These are phyloP conservation scores for Lachancea sp. DNA, from an alignment of 805 yeast species.

Conservation along the genomic window DNA sequence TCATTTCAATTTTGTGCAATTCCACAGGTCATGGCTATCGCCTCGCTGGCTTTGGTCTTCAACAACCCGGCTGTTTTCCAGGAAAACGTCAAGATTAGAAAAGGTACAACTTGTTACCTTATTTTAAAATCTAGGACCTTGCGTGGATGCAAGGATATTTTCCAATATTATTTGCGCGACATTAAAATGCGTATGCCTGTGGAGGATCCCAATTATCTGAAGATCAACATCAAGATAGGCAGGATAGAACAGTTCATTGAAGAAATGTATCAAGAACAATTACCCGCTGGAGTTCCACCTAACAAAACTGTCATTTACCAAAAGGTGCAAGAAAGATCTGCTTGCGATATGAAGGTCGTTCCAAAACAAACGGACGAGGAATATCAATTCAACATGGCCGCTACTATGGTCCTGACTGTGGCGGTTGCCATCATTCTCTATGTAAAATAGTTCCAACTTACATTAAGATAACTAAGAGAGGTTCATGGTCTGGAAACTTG, in stretches of 20 bases:
- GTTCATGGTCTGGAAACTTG: neutral
- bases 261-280: constrained; percentile 56
- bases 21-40: constrained; percentile 99
- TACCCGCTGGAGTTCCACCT: constrained; percentile 49
- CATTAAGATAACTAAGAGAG: neutral
- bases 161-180: constrained; percentile 62
- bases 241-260: constrained; percentile 87
- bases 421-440: constrained; percentile 16
- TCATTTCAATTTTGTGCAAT: constrained; percentile 89
- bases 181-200: constrained; percentile 78
- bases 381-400: constrained; percentile 23
- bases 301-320: constrained; percentile 33
- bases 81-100: constrained; percentile 76
- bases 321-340: constrained; percentile 40
- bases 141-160: constrained; percentile 68
- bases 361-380: constrained; percentile 24
- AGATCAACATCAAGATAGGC: constrained; percentile 79
- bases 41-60: constrained; percentile 81
- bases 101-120: constrained; percentile 75
- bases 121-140: constrained; percentile 69
- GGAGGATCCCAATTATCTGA: constrained; percentile 77
- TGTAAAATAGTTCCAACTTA: constrained; percentile 6
- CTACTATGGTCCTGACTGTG: constrained; percentile 19
- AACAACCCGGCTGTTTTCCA: constrained; percentile 70
- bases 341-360: constrained; percentile 33